Base-by-base conservation (phyloP, 2,329 filamentous ascomycete species). In the Claviceps monticola region DNA sequence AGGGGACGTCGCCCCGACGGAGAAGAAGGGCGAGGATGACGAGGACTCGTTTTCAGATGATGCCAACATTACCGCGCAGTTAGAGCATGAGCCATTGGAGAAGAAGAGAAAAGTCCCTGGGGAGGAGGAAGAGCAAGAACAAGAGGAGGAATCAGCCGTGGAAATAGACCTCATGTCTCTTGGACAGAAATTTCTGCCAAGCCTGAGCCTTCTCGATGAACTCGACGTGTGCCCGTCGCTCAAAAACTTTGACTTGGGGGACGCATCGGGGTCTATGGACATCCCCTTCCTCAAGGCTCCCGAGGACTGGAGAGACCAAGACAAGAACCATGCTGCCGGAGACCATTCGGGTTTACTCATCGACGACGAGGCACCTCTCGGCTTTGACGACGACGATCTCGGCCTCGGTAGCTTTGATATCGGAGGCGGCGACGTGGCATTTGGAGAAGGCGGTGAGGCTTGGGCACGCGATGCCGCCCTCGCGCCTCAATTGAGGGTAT, bases 161-260 rank as follows among this genome's bases (percentile, higher is more conserved):
- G 85, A 90, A 50, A 88, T 97, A 51, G 88, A 97, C 59, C 77
- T 97, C 38, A 73, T 72, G 23, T 74, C 79, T 1, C 76, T 98
- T 1, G 87, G 84, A 5, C 74, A 78, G 26, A 86, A 82, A 53
- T 98, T 95, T 72, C 94, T 98, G 62, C 86, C 90, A 0, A 83
- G 95, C 59, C 74, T 97, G 8, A 71, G 77, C 53, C 73, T 71
- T 7, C 74, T 98, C 6, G 89, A 95, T 53, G 81, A 84, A 56
- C 85, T 96, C 61, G 90, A 97, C 63, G 84, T 98, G 16, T 98
- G 93, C 61, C 91, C 91, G 0, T 96, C 91, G 0, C 75, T 98
- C 57, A 97, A 96, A 68, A 88, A 83, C 16, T 95, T 97, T 60
- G 89, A 95, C 59, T 76, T 98, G 0, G 90, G 91, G 23, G 85